Base-by-base conservation (phyloP, 495 filamentous ascomycete genomes). In the Lineolata rhizophorae region DNA sequence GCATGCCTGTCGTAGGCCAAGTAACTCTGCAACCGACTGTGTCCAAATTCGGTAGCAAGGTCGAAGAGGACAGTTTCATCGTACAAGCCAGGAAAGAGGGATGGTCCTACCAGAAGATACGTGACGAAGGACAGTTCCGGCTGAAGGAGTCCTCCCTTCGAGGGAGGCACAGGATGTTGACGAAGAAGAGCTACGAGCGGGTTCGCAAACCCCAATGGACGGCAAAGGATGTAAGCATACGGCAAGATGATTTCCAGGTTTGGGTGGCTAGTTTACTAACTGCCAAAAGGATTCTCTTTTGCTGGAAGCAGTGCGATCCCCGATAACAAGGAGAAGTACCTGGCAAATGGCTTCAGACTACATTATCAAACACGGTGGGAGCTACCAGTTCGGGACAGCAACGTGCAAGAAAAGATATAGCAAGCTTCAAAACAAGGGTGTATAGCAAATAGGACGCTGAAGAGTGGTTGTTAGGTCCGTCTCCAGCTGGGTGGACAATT, bases 141-240 rank as follows among this genome's bases (percentile, higher is more conserved):
- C 79, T 85, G 45, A 78, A 82, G 6, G 84, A 92, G 48, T 87
- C 80, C 8, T 93, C 84, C 2, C 58, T 94, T 9, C 67, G 84
- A 11, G 84, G 84, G 1, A 60, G 83, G 6, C 78, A 67, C 35
- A 63, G 84, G 9, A 78, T 70, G 1, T 48, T 92, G 41, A 91
- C 78, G 1, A 92, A 92, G 51, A 44, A 57, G 1, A 76, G 76
- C 35, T 64, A 69, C 27, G 61, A 80, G 34, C 56, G 84, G 2
- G 69, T 85, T 1, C 54, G 84, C 14, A 82, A 72, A 47, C 84
- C 84, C 0, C 57, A 70, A 31, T 94, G 84, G 84, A 56, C 53
- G 2, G 61, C 65, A 0, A 58, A 58, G 17, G 84, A 94, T 58
- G 80, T 92, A 51, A 62, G 80, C 66, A 17, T 20, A 34, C 18